Conservation (phyloP, 2,329 filamentous ascomycete species). For the Stagonosporopsis vannaccii region DNA sequence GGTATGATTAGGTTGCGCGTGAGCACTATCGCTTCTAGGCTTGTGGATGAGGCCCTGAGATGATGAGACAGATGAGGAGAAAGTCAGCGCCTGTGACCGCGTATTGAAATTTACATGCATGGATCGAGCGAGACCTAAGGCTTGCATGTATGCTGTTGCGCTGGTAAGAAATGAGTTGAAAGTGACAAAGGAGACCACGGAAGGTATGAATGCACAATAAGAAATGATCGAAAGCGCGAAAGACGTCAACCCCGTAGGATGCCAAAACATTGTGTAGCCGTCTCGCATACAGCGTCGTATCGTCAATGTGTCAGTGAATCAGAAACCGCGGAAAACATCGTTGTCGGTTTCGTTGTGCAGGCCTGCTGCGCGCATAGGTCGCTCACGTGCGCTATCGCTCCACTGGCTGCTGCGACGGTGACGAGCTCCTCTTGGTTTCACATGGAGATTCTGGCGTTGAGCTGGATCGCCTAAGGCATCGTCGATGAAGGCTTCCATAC, state of each 20-base stretch:
- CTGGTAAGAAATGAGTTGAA: neutral
- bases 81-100: neutral
- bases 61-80: neutral
- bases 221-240: neutral
- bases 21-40: constrained; percentile 11
- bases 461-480: constrained; percentile 44
- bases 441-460: constrained; percentile 18
- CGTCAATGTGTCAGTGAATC: neutral
- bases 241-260: neutral
- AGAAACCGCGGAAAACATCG: constrained; percentile 50
- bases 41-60: neutral
- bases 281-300: constrained; percentile 4
- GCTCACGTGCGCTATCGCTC: constrained; percentile 45
- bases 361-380: constrained; percentile 34
- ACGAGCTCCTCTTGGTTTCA: constrained; percentile 34
- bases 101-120: neutral
- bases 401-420: constrained; percentile 47
- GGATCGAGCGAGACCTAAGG: neutral
- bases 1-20: neutral
- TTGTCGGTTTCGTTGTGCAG: constrained; percentile 46
- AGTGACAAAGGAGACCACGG: neutral
- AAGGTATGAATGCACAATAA: neutral
- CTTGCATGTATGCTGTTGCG: neutral
- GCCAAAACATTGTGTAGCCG: neutral
- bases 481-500: constrained; percentile 96